These are phyloP conservation scores for Leishmania martiniquensis DNA, from an alignment of 208 protist species.

Conservation along the genomic window DNA sequence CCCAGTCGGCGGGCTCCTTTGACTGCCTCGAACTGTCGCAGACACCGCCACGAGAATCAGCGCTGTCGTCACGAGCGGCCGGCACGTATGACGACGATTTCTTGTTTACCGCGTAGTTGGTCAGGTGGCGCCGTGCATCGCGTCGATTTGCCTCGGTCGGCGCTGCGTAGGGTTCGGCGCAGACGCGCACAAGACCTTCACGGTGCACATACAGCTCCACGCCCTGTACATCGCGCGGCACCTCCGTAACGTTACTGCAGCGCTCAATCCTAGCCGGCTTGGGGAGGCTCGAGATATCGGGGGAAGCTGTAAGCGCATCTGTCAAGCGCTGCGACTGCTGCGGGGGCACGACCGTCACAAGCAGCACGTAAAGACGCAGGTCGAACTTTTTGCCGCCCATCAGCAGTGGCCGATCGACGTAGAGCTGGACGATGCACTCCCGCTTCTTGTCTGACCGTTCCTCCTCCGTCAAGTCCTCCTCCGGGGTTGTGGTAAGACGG, in stretches of 20 bases:
- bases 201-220: conserved; percentile 83
- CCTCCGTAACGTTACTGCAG: background rate
- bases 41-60: background rate
- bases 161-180: conserved; percentile 80
- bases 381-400: conserved; percentile 95
- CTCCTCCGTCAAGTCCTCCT: conserved; percentile 39
- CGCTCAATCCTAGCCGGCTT: background rate
- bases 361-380: conserved; percentile 93
- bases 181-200: conserved; percentile 93
- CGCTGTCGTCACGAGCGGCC: background rate
- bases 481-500: conserved; percentile 54
- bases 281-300: too few relatives aligned
- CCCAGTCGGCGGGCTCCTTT: background rate
- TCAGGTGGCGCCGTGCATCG: conserved; percentile 64
- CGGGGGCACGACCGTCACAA: conserved; percentile 47
- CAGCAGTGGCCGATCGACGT: conserved; percentile 90
- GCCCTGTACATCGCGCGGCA: conserved; percentile 43
- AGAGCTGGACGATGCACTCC: conserved; percentile 82
- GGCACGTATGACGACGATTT: conserved; percentile 24
- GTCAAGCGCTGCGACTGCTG: background rate
- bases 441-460: conserved; percentile 37
- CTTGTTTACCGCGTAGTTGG: conserved; percentile 94
- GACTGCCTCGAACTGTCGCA: background rate
- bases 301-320: background rate
- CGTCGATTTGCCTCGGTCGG: conserved; percentile 58